Evolutionary conservation across 2,329 filamentous ascomycete genomes (phyloP), one percentile per base, ranked within the genome.

Genomic region (Mollisiaceae sp.): DNA sequence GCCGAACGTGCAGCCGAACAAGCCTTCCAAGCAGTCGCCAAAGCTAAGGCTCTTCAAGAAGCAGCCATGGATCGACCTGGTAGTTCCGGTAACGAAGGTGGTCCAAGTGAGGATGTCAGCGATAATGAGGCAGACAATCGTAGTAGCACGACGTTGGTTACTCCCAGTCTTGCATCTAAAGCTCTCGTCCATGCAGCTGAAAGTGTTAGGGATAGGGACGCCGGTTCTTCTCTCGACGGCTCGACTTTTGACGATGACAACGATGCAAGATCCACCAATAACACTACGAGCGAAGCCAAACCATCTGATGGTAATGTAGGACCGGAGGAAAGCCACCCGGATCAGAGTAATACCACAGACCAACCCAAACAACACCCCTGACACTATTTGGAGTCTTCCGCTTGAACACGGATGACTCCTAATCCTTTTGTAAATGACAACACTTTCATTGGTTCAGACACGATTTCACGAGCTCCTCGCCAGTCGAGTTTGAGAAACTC

Each of bases 1-100:
- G 91, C 91, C 1, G 90, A 94, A 75, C 85, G 85, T 69, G 91
- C 90, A 6, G 86, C 86, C 2, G 84, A 86, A 63, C 84, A 88
- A 74, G 87, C 86, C 39, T 70, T 68, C 9, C 65, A 71, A 20
- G 66, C 69, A 22, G 69, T 73, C 15, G 74, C 73, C 3, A 74
- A 73, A 59, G 75, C 75, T 0, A 72, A 75, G 24, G 72, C 71
- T 54, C 68, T 76, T 5, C 65, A 71, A 27, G 70, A 74, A 41
- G 71, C 74, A 56, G 70, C 69, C 4, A 67, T 72, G 55, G 67
- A 70, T 36, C 69, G 72, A 62, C 74, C 74, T 32, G 69, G 66
- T 24, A 74, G 72, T 56, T 71, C 73, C 36, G 69, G 70, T n/a
- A 70, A 72, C 20, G 72, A 72, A 47, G 68, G 65, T 24, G 65